Percentiles rank a stretch among this genome's conserved stretches.
phyloP scores from a whole-genome alignment of 2,329 filamentous ascomycete species.

The Cladosporium sp. region DNA sequence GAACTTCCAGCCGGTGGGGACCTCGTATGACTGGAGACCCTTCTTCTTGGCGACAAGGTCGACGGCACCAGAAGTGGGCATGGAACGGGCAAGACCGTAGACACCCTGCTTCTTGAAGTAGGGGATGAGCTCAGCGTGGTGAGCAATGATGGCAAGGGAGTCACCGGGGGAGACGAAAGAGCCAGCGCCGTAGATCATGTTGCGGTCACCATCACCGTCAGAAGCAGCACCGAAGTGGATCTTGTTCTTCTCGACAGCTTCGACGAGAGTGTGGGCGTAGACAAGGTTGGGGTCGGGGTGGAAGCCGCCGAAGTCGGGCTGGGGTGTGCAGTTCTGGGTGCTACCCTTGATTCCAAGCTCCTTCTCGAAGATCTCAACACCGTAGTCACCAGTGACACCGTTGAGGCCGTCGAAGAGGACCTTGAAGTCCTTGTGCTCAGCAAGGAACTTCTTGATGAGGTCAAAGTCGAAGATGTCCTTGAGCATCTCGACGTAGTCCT shows the following conservation, averaged over 20 bases:
- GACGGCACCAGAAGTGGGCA: conserved; percentile 94
- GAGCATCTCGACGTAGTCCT: conserved; percentile 90
- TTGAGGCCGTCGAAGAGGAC: conserved; percentile 91
- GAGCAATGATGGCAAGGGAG: conserved; percentile 95
- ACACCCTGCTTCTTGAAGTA: conserved; percentile 98
- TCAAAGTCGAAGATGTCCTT: conserved; percentile 99
- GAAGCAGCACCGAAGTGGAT: conserved; percentile 96
- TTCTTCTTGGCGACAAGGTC: conserved; percentile 95
- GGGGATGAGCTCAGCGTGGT: conserved; percentile 92
- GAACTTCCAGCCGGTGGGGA: conserved; percentile 98
- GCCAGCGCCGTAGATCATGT: conserved; percentile 99
- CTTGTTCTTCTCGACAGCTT: conserved; percentile 82
- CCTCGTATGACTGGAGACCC: conserved; percentile 87
- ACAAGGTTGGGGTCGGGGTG: conserved; percentile 98
- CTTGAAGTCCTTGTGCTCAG: conserved; percentile 85
- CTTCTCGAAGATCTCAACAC: conserved; percentile 88
- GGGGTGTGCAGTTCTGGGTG: conserved; percentile 88
- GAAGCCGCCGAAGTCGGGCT: conserved; percentile 92
- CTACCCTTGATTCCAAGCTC: conserved; percentile 80
- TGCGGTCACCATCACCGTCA: conserved; percentile 95
- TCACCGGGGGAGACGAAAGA: conserved; percentile 96
- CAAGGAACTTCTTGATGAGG: conserved; percentile 91
- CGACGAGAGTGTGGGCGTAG: conserved; percentile 91
- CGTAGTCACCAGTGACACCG: conserved; percentile 94
- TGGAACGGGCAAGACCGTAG: conserved; percentile 89